phyloP scores from a whole-genome alignment of 2,329 filamentous ascomycete species.

The Neofusicoccum laricinum region DNA sequence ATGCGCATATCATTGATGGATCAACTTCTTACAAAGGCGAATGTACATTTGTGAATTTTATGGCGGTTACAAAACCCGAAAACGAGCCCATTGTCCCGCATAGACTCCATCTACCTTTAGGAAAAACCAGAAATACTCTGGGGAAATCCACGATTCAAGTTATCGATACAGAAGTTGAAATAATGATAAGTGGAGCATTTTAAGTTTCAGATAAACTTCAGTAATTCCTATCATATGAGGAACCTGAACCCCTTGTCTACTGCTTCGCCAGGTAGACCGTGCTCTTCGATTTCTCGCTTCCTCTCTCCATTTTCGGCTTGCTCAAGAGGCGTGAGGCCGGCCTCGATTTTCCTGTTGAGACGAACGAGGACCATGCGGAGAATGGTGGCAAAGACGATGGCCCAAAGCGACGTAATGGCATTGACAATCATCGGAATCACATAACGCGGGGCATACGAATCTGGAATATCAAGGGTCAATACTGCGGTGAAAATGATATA shows the following conservation, averaged over 20 bases:
- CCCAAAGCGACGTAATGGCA: constrained; percentile 62
- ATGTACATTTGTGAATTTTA: no score
- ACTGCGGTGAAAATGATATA: background rate
- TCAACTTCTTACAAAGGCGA: no score
- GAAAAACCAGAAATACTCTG: no score
- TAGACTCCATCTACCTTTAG: no score
- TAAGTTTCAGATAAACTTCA: no score
- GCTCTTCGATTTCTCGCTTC: constrained; percentile 36
- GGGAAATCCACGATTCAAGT: no score
- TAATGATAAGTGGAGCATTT: no score
- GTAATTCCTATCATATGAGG: constrained; percentile 45
- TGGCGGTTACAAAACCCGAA: no score
- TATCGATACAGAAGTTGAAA: no score
- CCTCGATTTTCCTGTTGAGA: constrained; percentile 68
- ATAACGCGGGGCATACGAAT: constrained; percentile 21
- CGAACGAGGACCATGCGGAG: constrained; percentile 62
- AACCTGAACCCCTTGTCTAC: constrained; percentile 65
- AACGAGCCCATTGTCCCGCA: no score
- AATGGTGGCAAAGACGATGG: constrained; percentile 61
- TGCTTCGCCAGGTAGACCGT: constrained; percentile 53
- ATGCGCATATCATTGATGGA: no score
- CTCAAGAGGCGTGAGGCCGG: constrained; percentile 37
- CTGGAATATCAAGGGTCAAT: background rate
- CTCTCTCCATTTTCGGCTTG: background rate
- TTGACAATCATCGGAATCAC: constrained; percentile 68